Percentiles rank a stretch among this genome's conserved stretches.
Evolutionary conservation across 352 stramenopile genomes (phyloP).

Genomic region (Globisporangium uncinulatum): DNA sequence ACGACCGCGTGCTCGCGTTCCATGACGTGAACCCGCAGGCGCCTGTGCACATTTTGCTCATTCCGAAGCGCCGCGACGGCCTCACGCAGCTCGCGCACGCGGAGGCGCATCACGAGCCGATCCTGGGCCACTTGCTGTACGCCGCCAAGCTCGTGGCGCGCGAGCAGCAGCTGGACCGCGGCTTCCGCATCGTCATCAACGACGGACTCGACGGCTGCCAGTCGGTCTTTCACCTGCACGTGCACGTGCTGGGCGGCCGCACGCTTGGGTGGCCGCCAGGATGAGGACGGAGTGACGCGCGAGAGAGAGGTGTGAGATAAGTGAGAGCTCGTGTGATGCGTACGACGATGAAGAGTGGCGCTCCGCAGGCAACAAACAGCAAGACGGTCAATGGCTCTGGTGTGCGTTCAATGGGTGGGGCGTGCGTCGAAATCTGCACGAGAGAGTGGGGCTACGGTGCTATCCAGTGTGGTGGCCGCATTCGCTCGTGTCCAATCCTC

Average conservation of each 20-base stretch:
- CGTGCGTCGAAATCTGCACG: too few relatives aligned
- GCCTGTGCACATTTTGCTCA: conserved; percentile 96
- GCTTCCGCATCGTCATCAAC: conserved; percentile 97
- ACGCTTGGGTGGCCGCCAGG: conserved; percentile 93
- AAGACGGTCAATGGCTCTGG: too few relatives aligned
- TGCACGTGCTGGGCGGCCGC: conserved; percentile 94
- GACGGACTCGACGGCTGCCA: conserved; percentile 89
- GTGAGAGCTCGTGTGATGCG: too few relatives aligned
- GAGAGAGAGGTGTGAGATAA: too few relatives aligned
- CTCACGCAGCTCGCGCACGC: conserved; percentile 90
- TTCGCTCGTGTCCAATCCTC: conserved; percentile 1
- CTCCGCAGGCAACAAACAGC: too few relatives aligned
- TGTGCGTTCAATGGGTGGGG: too few relatives aligned
- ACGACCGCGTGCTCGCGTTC: conserved; percentile 96
- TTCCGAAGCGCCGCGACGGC: conserved; percentile 93
- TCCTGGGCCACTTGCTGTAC: conserved; percentile 94
- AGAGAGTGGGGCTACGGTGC: too few relatives aligned
- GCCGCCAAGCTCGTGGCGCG: conserved; percentile 91
- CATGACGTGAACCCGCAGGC: conserved; percentile 96
- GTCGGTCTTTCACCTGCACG: conserved; percentile 88
- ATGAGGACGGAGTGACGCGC: conserved; percentile 21
- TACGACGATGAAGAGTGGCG: too few relatives aligned
- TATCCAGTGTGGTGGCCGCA: too few relatives aligned
- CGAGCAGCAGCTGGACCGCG: conserved; percentile 87
- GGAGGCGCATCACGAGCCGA: conserved; percentile 89